Base-by-base conservation (phyloP, 2,329 filamentous ascomycete genomes). In the Davidsoniella neocaledoniae region DNA sequence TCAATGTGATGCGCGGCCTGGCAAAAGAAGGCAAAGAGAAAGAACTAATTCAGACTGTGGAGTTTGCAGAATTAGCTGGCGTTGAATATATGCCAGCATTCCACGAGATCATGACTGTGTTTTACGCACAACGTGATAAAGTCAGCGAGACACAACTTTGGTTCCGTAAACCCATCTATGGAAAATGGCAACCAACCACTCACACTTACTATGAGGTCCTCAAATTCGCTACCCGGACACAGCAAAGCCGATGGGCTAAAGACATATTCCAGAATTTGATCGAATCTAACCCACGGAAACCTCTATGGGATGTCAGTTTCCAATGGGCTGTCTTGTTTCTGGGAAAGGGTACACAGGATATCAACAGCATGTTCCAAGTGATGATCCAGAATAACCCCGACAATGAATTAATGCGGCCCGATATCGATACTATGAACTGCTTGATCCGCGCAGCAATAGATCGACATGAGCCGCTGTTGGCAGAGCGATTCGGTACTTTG, bases 381-480 rank as follows among this genome's bases (percentile, higher is more conserved):
- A 81, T 86, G 71, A 63, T 68, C n/a, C 63, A 66, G 37, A 65
- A 69, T 45, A 72, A 68, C 54, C 58, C 66, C 48, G 61, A 69
- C 53, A 62, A 71, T 51, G 60, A 68, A 50, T 64, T 66, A 14
- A 56, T 72, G 2, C 63, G 68, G 5, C 77, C 86, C 0, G 80
- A 85, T 49, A 79, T 79, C 5, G 65, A 72, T 2, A 86, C 83
- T 5, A 78, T 96, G 57, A 94, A 96, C 59, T 67, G 69, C 5
- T 70, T 96, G 23, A 72, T 96, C 16, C 73, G 76, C 48, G 78
- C 80, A 51, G 84, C 86, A 8, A 79, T 81, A 55, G 74, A 76
- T n/a, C 72, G 73, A 49, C 70, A 79, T 9, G 80, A 93, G 57
- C 71, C 78, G 0, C 77, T 83, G 56, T 68, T 84, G 43, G 85